Evolutionary conservation across 73 alveolate species (phyloP), one percentile per base, ranked within the genome.

Genomic region (Effrenium voratum): DNA sequence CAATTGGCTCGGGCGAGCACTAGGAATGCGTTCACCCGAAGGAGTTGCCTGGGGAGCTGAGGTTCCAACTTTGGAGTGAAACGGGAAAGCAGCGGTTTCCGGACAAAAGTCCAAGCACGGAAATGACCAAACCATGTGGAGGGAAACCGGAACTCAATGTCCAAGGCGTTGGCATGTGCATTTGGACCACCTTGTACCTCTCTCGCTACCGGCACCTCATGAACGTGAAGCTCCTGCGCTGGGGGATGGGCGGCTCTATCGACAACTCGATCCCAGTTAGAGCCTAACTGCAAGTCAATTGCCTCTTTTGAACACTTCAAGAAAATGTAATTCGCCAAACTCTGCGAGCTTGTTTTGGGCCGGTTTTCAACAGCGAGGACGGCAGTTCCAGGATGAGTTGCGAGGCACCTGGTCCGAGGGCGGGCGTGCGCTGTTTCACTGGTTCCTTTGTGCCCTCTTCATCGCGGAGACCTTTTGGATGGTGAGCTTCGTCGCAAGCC

Each of bases 371-470:
- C 16, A 30, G 72, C n/a, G 72, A 30, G 72, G 16, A 57, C 72
- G 72, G 16, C 28, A 46, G 32, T 90, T 90, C 46, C 45, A 57
- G 15, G 97, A 90, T 76, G 57, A 47, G 50, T 68, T 55, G 15
- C 95, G 85, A 41, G 83, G 97, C 52, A 90, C 59, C 40, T 0
- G 10, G n/a, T 10, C 2, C 22, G 97, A 90, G 19, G 19, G 76
- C 41, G 30, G 30, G 55, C 97, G 68, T 52, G 68, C 66, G 4
- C 36, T 90, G 50, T 43, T n/a, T 38, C 97, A 90, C 46, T 90
- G 87, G 87, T 22, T 90, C 59, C 75, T 90, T 10, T 90, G 97
- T 30, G 30, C 26, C 40, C 52, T 90, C n/a, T 90, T 90, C 97
- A 90, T 90, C 87, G 19, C 32, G 55, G 97, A 90, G 97, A 90